phyloP scores from a whole-genome alignment of 805 yeast genomes.

The Yarrowia sp. region DNA sequence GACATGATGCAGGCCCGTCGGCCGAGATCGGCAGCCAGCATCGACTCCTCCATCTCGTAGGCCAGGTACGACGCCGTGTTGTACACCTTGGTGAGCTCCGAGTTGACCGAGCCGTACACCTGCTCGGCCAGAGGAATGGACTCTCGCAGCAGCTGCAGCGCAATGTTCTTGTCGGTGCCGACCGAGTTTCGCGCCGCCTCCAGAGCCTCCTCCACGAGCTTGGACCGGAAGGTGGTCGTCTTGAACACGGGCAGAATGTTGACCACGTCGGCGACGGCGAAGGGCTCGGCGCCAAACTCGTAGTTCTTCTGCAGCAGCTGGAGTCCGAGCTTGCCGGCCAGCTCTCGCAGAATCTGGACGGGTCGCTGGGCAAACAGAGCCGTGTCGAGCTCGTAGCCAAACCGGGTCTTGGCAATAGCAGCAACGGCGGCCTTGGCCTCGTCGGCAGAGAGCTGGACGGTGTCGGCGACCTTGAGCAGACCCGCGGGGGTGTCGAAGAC shows the following conservation, averaged over 20 bases:
- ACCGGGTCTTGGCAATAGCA: neutral
- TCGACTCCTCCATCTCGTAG: slow-evolving; percentile 54
- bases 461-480: slow-evolving; percentile 43
- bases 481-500: slow-evolving; percentile 41
- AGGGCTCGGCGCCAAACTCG: slow-evolving; percentile 43
- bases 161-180: slow-evolving; percentile 46
- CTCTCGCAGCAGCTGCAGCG: slow-evolving; percentile 64
- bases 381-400: neutral
- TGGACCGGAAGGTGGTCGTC: slow-evolving; percentile 63
- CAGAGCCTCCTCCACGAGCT: slow-evolving; percentile 66
- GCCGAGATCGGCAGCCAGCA: slow-evolving; percentile 60
- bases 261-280: slow-evolving; percentile 62
- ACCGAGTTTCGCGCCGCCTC: slow-evolving; percentile 41
- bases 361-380: neutral
- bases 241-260: slow-evolving; percentile 74
- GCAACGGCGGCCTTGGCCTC: slow-evolving; percentile 35
- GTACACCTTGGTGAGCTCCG: slow-evolving; percentile 72
- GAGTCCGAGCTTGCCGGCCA: slow-evolving; percentile 77
- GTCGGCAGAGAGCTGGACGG: slow-evolving; percentile 48
- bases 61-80: slow-evolving; percentile 63
- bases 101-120: slow-evolving; percentile 75
- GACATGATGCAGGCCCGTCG: slow-evolving; percentile 68
- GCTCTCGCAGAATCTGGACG: slow-evolving; percentile 59
- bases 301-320: slow-evolving; percentile 68
- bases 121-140: slow-evolving; percentile 74